Percentiles rank a stretch among this genome's conserved stretches.
phyloP scores from a whole-genome alignment of 2,329 filamentous ascomycete species.

The Sporothrix euskadiensis region DNA sequence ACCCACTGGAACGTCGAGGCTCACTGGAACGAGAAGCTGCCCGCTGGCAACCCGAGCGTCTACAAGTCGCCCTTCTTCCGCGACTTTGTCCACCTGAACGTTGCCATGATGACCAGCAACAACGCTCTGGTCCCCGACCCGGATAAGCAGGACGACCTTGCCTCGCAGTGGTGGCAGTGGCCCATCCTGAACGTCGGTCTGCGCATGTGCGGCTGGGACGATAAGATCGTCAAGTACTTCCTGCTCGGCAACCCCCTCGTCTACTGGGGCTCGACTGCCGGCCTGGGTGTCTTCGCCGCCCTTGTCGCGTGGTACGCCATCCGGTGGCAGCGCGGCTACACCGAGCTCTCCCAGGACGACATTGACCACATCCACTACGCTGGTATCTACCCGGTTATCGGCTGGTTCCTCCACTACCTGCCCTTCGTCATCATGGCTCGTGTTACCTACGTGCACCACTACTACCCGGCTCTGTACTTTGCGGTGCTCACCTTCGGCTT shows the following conservation, averaged over 20 bases:
- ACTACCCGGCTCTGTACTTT: constrained; percentile 98
- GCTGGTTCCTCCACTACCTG: constrained; percentile 95
- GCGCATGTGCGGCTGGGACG: constrained; percentile 98
- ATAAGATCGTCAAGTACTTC: constrained; percentile 96
- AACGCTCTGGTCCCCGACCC: constrained; percentile 96
- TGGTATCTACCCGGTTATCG: constrained; percentile 84
- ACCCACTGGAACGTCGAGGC: constrained; percentile 99
- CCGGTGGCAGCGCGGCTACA: constrained; percentile 93
- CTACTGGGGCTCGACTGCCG: constrained; percentile 90
- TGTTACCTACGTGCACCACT: constrained; percentile 99
- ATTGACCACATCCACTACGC: constrained; percentile 95
- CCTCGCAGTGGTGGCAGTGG: constrained; percentile 98
- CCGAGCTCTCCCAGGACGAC: constrained; percentile 74
- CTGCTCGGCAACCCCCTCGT: constrained; percentile 93
- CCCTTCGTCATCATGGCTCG: constrained; percentile 97
- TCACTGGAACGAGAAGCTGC: constrained; percentile 89
- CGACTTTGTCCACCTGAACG: constrained; percentile 96
- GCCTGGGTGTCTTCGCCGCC: constrained; percentile 70
- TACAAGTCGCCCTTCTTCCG: constrained; percentile 98
- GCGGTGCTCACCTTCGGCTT: constrained; percentile 89
- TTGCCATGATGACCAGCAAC: constrained; percentile 99
- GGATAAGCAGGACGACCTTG: constrained; percentile 97
- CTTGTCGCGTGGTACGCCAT: constrained; percentile 82
- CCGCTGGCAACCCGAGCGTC: constrained; percentile 80
- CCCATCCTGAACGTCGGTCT: constrained; percentile 92